Evolutionary conservation across 2,329 filamentous ascomycete species (phyloP), one percentile per base, ranked within the genome.

Genomic region (Aureobasidium musti): DNA sequence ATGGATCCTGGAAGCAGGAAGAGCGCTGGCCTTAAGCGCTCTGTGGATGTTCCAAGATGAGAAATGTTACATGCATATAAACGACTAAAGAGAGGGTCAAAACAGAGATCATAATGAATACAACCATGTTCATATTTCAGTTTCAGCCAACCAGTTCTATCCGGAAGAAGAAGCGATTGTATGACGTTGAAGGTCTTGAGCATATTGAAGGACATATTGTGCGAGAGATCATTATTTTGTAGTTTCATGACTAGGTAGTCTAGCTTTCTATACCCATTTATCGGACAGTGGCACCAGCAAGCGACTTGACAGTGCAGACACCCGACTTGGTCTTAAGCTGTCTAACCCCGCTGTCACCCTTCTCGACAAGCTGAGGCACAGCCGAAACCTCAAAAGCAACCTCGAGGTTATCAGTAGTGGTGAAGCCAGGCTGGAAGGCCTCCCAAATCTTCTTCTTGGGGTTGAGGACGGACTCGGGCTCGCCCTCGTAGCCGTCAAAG

Each of bases 391-490:
- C 91, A 76, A 98, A 99, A 0, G 85, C 92, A 41, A 97, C 94
- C 79, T 93, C 90, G 61, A 94, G 83, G 54, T 79, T 80, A 8
- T 89, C 89, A 1, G 90, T 96, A 8, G 94, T 99, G 35, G 91
- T 96, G 81, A 98, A 98, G 0, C 94, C 95, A 1, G 93, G 92
- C 84, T 98, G 94, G 80, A 97, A 91, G 11, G 86, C 91, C 84
- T 99, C 95, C 93, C 94, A 98, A 69, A 98, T 83, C 88, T 98
- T 98, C 88, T 98, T 99, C 89, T 99, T 99, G 67, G 95, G 95
- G 84, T 98, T 99, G 67, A 99, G 85, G 61, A 94, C 87, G 69
- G 89, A 89, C 84, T 99, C 95, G 0, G 95, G 92, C 83, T 96
- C 91, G 68, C 92, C 93, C 78, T 91, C 85, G 89, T 91, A 99